Conservation (phyloP, 108 stramenopile genomes). For the Aurantiochytrium sp. region DNA sequence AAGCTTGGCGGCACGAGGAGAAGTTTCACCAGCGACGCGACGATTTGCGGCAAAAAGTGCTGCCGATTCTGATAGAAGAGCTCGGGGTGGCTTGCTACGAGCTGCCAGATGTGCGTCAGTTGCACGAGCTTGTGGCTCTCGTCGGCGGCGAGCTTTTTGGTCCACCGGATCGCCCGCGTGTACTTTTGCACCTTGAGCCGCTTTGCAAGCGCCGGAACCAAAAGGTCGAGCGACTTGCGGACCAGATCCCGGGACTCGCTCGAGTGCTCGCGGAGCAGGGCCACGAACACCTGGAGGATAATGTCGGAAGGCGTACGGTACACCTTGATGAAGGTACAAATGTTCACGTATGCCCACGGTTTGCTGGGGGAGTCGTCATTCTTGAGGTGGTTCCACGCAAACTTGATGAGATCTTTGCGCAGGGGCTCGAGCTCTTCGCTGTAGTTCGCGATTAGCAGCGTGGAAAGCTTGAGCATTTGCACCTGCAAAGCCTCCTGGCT, state of each 20-base stretch:
- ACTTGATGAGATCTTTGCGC: conserved; percentile 77
- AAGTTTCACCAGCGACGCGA: conserved; percentile 70
- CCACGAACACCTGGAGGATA: conserved; percentile 74
- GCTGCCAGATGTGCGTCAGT: conserved; percentile 81
- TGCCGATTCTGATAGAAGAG: conserved; percentile 62
- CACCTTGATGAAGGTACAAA: conserved; percentile 71
- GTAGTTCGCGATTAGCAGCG: conserved; percentile 71
- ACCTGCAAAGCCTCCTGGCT: conserved; percentile 51
- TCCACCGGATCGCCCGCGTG: conserved; percentile 68
- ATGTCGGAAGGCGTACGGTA: conserved; percentile 76
- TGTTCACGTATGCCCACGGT: conserved; percentile 81
- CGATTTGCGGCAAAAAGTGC: conserved; percentile 73
- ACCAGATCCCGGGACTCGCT: conserved; percentile 73
- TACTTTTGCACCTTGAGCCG: conserved; percentile 60
- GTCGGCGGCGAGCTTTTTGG: conserved; percentile 79
- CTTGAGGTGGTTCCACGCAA: conserved; percentile 77
- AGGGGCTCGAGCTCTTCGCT: conserved; percentile 54
- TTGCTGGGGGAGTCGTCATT: conserved; percentile 74
- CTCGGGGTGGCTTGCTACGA: conserved; percentile 66
- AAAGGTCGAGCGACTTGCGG: conserved; percentile 68
- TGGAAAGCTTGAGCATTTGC: conserved; percentile 74
- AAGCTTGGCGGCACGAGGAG: conserved; percentile 61
- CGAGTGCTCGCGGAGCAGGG: conserved; percentile 73
- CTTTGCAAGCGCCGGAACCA: conserved; percentile 71
- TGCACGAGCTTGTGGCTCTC: conserved; percentile 80